These are phyloP conservation scores for Plantago coronopus DNA, from an alignment of 305 asterid species.

Conservation along the genomic window DNA sequence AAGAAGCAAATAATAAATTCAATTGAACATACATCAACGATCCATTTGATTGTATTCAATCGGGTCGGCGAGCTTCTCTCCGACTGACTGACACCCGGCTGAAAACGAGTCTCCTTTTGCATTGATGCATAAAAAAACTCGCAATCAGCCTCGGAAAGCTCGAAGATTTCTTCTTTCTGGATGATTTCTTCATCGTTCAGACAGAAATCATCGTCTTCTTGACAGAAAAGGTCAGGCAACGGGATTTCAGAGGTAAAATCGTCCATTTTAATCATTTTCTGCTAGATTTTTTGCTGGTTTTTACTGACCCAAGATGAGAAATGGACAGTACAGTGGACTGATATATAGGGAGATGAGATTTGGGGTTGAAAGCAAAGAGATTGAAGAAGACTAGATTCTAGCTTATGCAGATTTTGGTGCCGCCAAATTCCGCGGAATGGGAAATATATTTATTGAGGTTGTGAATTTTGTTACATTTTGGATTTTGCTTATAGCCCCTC, in stretches of 20 bases:
- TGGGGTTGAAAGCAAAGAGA: slow-evolving; percentile 10
- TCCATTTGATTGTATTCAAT: slow-evolving; percentile 39
- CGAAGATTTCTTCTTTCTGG: slow-evolving; percentile 19
- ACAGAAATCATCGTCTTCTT: slow-evolving; percentile 39
- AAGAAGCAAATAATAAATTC: background rate
- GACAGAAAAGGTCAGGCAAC: slow-evolving; percentile 33
- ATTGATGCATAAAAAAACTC: slow-evolving; percentile 34
- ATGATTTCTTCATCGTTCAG: slow-evolving; percentile 10
- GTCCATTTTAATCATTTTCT: slow-evolving; percentile 19
- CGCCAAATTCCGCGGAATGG: slow-evolving; percentile 42
- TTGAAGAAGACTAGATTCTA: slow-evolving; percentile 27
- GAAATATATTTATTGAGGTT: background rate
- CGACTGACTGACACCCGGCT: slow-evolving; percentile 2
- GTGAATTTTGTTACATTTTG: background rate
- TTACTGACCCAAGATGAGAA: background rate
- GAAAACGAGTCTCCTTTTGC: slow-evolving; percentile 27
- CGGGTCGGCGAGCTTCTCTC: slow-evolving; percentile 31
- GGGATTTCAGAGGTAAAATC: slow-evolving; percentile 23
- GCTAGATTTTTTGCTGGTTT: background rate
- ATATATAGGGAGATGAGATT: slow-evolving; percentile 11
- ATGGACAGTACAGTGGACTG: background rate
- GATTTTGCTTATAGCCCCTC: background rate
- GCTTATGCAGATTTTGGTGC: slow-evolving; percentile 34
- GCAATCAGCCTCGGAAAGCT: slow-evolving; percentile 27
- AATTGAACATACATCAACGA: slow-evolving; percentile 35